A percentile compares a stretch with the other conserved stretches of the same genome.
phyloP scores from a whole-genome alignment of 139 green algal species.

The Raphidocelis subcapitata region DNA sequence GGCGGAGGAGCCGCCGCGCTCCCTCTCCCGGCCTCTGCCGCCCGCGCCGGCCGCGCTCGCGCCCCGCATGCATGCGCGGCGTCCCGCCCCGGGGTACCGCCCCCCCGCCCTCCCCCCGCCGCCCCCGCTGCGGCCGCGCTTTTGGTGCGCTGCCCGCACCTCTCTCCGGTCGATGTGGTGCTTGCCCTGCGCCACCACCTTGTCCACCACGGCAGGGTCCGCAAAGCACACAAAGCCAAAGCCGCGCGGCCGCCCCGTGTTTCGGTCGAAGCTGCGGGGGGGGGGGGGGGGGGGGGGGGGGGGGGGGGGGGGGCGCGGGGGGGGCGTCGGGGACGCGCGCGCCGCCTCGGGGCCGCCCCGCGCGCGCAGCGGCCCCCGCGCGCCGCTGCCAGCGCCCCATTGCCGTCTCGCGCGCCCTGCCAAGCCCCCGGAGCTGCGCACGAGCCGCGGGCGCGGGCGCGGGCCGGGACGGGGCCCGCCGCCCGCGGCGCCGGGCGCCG shows the following conservation, averaged over 20 bases:
- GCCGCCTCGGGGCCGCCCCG: no score
- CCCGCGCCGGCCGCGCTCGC: not conserved
- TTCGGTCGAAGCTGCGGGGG: constrained; percentile 66
- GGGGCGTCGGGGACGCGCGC: no score
- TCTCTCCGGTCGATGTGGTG: constrained; percentile 94
- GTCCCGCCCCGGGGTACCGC: not conserved
- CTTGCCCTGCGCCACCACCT: constrained; percentile 72
- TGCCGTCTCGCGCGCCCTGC: no score
- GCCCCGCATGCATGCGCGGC: not conserved
- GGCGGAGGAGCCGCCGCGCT: not conserved
- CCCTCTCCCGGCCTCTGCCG: not conserved
- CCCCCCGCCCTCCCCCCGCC: not conserved
- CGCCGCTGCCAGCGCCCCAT: no score
- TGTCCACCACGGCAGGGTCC: constrained; percentile 83
- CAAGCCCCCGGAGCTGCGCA: no score
- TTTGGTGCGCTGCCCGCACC: constrained; percentile 31
- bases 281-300: no score
- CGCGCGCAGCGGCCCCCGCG: no score
- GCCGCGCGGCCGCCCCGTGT: constrained; percentile 82
- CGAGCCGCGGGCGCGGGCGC: no score
- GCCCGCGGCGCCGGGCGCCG: no score
- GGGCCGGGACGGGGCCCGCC: no score
- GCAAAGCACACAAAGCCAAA: constrained; percentile 95
- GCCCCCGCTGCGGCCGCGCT: no score
- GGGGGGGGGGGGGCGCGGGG: no score